Percentiles rank a stretch among this genome's conserved stretches.
phyloP scores from a whole-genome alignment of 805 yeast genomes.

The Yamadazyma paraphyllophila region DNA sequence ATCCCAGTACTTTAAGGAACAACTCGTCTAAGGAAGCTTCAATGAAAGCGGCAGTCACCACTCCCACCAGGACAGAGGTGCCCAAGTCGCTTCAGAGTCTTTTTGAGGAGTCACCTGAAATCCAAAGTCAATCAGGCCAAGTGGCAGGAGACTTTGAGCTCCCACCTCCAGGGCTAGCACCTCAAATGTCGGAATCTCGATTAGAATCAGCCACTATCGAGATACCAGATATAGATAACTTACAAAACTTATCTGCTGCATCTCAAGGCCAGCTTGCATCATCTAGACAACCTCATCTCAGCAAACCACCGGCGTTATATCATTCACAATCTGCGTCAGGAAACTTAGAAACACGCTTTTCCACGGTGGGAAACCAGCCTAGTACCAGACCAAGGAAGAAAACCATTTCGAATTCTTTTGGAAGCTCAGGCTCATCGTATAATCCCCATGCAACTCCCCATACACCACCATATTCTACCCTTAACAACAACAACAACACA shows the following conservation, averaged over 20 bases:
- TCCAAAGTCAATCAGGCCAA: constrained; percentile 9
- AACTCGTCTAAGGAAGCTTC: constrained; percentile 14
- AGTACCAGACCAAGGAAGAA: constrained; percentile 33
- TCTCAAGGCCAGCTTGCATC: constrained; percentile 5
- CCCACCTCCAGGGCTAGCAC: constrained; percentile 13
- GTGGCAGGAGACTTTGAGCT: constrained; percentile 12
- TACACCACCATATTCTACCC: constrained; percentile 42
- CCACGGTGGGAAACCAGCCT: constrained; percentile 18
- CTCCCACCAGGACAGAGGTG: constrained; percentile 40
- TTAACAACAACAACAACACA: constrained; percentile 22
- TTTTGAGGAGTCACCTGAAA: constrained; percentile 51
- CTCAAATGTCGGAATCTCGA: constrained; percentile 22
- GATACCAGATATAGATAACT: constrained; percentile 63
- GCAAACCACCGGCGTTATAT: constrained; percentile 43
- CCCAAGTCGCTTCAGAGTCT: constrained; percentile 72
- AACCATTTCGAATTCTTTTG: constrained; percentile 37
- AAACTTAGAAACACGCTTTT: constrained; percentile 29
- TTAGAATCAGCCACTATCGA: constrained; percentile 62
- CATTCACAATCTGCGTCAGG: constrained; percentile 46
- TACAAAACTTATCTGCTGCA: constrained; percentile 21
- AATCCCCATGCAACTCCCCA: constrained; percentile 18
- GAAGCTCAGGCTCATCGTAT: constrained; percentile 14
- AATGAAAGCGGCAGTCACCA: constrained; percentile 17
- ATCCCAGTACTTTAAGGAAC: constrained; percentile 22
- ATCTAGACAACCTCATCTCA: constrained; percentile 22